Evolutionary conservation across 192 early-diverging fungal genomes (phyloP).

Genomic region (Tieghemiomyces parasiticus): DNA sequence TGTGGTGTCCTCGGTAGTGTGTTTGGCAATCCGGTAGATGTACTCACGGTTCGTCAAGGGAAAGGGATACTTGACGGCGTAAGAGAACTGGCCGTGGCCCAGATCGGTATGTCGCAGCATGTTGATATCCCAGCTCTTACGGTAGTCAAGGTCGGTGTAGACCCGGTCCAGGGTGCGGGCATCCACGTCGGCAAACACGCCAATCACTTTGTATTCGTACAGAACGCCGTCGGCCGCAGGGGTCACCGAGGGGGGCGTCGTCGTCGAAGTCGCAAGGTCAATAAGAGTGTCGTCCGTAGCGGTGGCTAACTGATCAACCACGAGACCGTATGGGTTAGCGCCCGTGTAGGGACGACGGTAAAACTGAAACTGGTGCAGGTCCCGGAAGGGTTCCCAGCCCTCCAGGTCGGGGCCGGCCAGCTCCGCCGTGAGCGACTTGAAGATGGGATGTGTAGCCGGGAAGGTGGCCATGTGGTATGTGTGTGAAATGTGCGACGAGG

Average conservation of each 20-base stretch:
- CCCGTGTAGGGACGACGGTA: slow-evolving; percentile 5
- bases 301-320: not conserved
- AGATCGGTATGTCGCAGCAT: slow-evolving; percentile 26
- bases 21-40: slow-evolving; percentile 22
- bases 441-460: not conserved
- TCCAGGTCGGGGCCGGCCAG: slow-evolving; percentile 1
- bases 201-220: slow-evolving; percentile 33
- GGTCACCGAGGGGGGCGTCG: not conserved
- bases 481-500: too few species aligned
- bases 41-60: slow-evolving; percentile 33
- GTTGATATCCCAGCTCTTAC: slow-evolving; percentile 36
- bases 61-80: slow-evolving; percentile 35
- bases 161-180: slow-evolving; percentile 27
- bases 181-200: slow-evolving; percentile 24
- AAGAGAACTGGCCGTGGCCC: slow-evolving; percentile 23
- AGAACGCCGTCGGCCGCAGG: not conserved
- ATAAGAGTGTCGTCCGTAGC: not conserved
- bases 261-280: not conserved
- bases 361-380: slow-evolving; percentile 9
- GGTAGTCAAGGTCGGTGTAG: slow-evolving; percentile 33
- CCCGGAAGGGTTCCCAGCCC: slow-evolving; percentile 1
- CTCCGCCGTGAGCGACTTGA: not conserved
- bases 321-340: slow-evolving; percentile 3
- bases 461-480: too few species aligned
- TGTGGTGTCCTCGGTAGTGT: slow-evolving; percentile 1